Conservation (phyloP, 352 stramenopile genomes). For the Globisporangium perplexum region DNA sequence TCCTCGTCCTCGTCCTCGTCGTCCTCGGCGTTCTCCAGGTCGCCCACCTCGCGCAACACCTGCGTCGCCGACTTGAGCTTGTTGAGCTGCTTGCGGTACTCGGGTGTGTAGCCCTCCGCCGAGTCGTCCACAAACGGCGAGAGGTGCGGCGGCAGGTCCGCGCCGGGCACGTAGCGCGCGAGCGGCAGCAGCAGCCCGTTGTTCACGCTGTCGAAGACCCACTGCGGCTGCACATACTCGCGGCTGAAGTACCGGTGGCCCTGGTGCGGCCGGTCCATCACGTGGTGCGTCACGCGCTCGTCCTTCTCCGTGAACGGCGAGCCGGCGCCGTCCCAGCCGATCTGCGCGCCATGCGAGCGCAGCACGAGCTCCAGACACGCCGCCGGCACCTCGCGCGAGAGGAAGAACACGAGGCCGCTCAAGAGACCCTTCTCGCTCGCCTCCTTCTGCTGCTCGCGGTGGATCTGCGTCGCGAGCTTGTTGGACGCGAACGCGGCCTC, state of each 20-base stretch:
- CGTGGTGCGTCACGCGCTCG: constrained; percentile 95
- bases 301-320: constrained; percentile 91
- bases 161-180: constrained; percentile 91
- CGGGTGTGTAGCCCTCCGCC: constrained; percentile 95
- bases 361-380: constrained; percentile 96
- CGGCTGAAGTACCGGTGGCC: constrained; percentile 85
- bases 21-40: constrained; percentile 27
- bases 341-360: constrained; percentile 89
- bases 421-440: constrained; percentile 77
- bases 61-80: constrained; percentile 82
- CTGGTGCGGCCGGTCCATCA: constrained; percentile 93
- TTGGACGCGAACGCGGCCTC: constrained; percentile 84
- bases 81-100: constrained; percentile 91
- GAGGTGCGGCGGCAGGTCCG: constrained; percentile 85
- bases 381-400: constrained; percentile 93
- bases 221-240: constrained; percentile 99
- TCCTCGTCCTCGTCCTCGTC: constrained; percentile 60
- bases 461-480: constrained; percentile 74
- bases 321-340: constrained; percentile 94
- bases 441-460: constrained; percentile 78
- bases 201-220: constrained; percentile 98
- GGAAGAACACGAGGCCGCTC: constrained; percentile 84
- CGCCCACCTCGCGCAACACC: constrained; percentile 57
- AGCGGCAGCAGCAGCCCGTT: constrained; percentile 93
- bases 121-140: constrained; percentile 97